phyloP scores from a whole-genome alignment of 1,284 basidiomycete genomes.

The Trametes versicolor region DNA sequence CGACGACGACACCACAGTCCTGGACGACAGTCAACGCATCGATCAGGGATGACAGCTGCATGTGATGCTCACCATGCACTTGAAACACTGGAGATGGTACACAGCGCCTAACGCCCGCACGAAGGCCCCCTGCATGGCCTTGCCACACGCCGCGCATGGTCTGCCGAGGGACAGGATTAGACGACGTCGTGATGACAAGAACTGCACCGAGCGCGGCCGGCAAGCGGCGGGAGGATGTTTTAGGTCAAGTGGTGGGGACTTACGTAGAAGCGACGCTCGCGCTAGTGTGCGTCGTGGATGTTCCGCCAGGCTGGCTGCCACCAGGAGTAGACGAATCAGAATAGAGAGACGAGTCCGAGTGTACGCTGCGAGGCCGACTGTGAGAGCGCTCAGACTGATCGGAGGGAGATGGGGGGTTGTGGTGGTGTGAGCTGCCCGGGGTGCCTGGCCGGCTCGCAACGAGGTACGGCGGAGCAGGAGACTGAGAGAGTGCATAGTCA shows the following conservation, averaged over 20 bases:
- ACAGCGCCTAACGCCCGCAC: conserved; percentile 95
- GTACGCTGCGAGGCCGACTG: conserved; percentile 53
- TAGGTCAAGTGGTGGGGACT: conserved; percentile 31
- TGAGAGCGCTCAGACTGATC: conserved; percentile 56
- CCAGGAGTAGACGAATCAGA: conserved; percentile 56
- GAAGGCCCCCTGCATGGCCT: conserved; percentile 92
- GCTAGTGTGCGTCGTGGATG: conserved; percentile 53
- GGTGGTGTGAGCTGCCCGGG: conserved; percentile 57
- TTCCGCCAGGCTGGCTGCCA: conserved; percentile 55
- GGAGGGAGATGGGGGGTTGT: conserved; percentile 58
- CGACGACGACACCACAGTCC: conserved; percentile 97
- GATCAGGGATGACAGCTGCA: conserved; percentile 20
- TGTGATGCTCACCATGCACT: conserved; percentile 81
- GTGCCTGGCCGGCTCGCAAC: conserved; percentile 62
- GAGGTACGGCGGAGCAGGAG: conserved; percentile 59
- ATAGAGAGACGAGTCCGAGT: conserved; percentile 59
- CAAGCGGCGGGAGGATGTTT: conserved; percentile 19
- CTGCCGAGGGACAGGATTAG: conserved; percentile 48
- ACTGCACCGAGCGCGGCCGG: conserved; percentile 31
- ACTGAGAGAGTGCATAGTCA: conserved; percentile 46
- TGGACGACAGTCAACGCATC: conserved; percentile 47
- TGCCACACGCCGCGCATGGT: conserved; percentile 77
- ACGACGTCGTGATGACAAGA: conserved; percentile 21
- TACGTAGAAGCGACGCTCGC: conserved; percentile 44
- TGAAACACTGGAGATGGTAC: conserved; percentile 97